Evolutionary conservation across 2,329 filamentous ascomycete species (phyloP).

Genomic region (Botrytis sinoallii): DNA sequence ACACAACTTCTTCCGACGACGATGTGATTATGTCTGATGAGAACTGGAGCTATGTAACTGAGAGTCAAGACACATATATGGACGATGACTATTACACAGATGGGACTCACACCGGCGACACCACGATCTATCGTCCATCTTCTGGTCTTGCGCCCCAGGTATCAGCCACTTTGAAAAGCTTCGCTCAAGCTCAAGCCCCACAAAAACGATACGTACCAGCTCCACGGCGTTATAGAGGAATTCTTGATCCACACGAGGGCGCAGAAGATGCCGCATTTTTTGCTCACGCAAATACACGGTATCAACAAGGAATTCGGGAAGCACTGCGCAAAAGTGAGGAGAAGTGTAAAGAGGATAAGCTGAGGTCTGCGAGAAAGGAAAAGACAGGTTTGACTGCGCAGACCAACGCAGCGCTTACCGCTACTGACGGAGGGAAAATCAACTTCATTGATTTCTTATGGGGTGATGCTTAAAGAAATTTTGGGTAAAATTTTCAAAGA

Average conservation of each 20-base stretch:
- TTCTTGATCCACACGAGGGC: not conserved
- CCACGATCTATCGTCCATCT: not conserved
- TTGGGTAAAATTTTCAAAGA: rapidly evolving
- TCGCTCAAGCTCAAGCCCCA: not conserved
- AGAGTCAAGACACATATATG: not conserved
- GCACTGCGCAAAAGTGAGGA: not conserved
- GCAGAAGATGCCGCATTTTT: not conserved
- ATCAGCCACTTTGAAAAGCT: not conserved
- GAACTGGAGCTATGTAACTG: not conserved
- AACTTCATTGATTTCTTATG: not conserved
- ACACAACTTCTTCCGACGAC: not conserved
- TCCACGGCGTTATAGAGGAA: not conserved
- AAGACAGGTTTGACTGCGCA: not conserved
- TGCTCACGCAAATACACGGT: not conserved
- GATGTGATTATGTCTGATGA: not conserved
- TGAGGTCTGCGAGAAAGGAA: not conserved
- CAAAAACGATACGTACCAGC: not conserved
- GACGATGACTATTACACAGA: not conserved
- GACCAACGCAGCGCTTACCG: no score
- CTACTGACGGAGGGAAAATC: not conserved
- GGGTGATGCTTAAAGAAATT: not conserved
- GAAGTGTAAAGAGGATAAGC: not conserved
- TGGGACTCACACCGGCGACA: not conserved
- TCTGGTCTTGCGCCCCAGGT: not conserved
- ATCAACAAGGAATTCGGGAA: not conserved